Evolutionary conservation across 106 monocot genomes (phyloP).

Genomic region (Iris macrosiphon): DNA sequence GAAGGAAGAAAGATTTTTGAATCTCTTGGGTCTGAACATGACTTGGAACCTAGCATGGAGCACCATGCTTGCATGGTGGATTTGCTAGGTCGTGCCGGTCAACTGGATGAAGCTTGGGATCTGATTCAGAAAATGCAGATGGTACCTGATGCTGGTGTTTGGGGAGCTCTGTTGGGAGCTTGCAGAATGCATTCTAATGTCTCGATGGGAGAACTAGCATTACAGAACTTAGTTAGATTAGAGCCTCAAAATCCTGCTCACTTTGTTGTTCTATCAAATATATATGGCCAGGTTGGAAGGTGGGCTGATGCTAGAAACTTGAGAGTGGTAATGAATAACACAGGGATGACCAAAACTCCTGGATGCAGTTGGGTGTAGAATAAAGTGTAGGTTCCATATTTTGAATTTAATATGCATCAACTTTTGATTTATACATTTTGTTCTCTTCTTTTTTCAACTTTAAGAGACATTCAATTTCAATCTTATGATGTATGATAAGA

Average conservation of each 20-base stretch:
- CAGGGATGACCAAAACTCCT: constrained; percentile 40
- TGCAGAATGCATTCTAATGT: constrained; percentile 53
- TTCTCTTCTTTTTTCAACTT: no score
- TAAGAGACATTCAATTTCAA: no score
- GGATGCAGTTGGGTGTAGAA: constrained; percentile 69
- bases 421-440: no score
- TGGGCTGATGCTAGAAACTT: constrained; percentile 57
- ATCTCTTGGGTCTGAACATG: constrained; percentile 28
- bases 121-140: constrained; percentile 39
- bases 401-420: no score
- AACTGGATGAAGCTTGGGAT: constrained; percentile 39
- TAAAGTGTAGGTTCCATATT: no score
- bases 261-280: constrained; percentile 57
- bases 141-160: constrained; percentile 32
- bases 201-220: constrained; percentile 44
- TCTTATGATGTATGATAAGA: no score
- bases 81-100: constrained; percentile 51
- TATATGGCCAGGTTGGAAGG: constrained; percentile 59
- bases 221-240: constrained; percentile 37
- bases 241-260: constrained; percentile 48
- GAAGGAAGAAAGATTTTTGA: constrained; percentile 54
- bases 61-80: constrained; percentile 73
- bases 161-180: constrained; percentile 57
- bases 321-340: constrained; percentile 30
- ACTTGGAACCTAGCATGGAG: constrained; percentile 28